Base-by-base conservation (phyloP, 179 eudicot genomes). In the Beta corolliflora region DNA sequence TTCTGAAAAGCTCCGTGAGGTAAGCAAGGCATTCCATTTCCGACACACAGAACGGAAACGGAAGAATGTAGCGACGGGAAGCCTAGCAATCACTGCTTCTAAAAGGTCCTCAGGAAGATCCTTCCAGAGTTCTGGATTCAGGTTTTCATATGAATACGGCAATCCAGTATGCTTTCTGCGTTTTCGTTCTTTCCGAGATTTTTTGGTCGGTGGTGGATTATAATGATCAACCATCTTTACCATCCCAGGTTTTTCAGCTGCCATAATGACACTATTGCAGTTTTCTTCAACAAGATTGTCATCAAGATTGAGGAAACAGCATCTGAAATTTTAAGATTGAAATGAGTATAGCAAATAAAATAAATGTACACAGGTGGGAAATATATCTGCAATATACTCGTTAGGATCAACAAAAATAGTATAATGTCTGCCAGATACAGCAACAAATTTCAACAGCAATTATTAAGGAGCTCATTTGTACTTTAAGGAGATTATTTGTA, bases 31-130 rank as follows among this genome's bases (percentile, higher is more conserved):
- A 76, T 95, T 94, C 99, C 99, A 95, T 81, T 91, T 90, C 82
- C 86, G 82, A 83, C 97, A 95, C 48, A 93, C 99, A 9, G 95
- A 84, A 46, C 95, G 93, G 81, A 91, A 90, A 29, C 88, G 95
- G 88, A 93, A 95, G 87, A 93, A 92, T 9, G 97, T 82, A 29
- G 97, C 85, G 15, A 92, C 75, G 0, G 99, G 99, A 69, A 95
- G 95, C 82, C 97, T 87, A 41, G 98, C 97, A 63, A 95, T 81
- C 48, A 95, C 97, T 55, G 93, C 92, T 82, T 95, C 99, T 75
- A 88, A 81, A 60, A 95, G 94, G 83, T 95, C 98, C 79, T 90
- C 95, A 0, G 98, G 97, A 61, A 95, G 88, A 52, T 95, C 97
- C 85, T 89, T 93, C 97, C 98, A 92, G 73, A 95, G 90, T 19